phyloP scores from a whole-genome alignment of 192 early-diverging fungal species.

The Thamnidium elegans region DNA sequence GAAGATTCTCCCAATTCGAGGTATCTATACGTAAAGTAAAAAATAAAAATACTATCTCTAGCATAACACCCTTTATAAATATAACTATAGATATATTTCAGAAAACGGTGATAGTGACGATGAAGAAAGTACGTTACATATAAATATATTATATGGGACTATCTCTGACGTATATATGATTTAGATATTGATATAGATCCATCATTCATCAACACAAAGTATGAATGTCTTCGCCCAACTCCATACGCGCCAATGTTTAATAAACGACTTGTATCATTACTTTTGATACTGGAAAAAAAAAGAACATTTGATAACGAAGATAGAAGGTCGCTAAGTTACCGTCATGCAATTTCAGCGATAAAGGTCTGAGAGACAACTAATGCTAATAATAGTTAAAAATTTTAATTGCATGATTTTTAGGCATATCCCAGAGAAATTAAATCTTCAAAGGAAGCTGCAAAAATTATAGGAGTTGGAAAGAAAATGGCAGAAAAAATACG shows the following conservation, averaged over 20 bases:
- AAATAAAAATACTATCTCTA: too few relatives aligned
- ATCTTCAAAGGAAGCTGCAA: constrained; percentile 25
- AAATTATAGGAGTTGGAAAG: constrained; percentile 32
- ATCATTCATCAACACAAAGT: constrained; percentile 27
- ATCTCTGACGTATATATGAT: not conserved
- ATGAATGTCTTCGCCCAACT: constrained; percentile 39
- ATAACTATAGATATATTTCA: not conserved
- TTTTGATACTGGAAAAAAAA: constrained; percentile 24
- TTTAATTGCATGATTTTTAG: constrained; percentile 1
- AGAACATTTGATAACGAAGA: constrained; percentile 21
- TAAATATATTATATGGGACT: not conserved
- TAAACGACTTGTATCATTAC: constrained; percentile 18
- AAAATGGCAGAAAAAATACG: constrained; percentile 25
- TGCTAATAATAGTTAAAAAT: not conserved
- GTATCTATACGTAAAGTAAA: too few relatives aligned
- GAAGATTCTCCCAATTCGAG: too few relatives aligned
- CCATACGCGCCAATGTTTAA: constrained; percentile 23
- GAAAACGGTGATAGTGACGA: not conserved
- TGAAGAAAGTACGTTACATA: not conserved
- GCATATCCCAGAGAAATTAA: constrained; percentile 31
- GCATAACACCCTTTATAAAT: too few relatives aligned
- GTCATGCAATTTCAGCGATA: constrained; percentile 32
- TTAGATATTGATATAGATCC: constrained; percentile 32
- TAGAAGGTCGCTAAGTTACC: constrained; percentile 26
- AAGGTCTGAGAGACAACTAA: constrained; percentile 11